A percentile compares a stretch with the other conserved stretches of the same genome.
Evolutionary conservation across 495 filamentous ascomycete genomes (phyloP).

Genomic region (Aspergillus bertholletiae): DNA sequence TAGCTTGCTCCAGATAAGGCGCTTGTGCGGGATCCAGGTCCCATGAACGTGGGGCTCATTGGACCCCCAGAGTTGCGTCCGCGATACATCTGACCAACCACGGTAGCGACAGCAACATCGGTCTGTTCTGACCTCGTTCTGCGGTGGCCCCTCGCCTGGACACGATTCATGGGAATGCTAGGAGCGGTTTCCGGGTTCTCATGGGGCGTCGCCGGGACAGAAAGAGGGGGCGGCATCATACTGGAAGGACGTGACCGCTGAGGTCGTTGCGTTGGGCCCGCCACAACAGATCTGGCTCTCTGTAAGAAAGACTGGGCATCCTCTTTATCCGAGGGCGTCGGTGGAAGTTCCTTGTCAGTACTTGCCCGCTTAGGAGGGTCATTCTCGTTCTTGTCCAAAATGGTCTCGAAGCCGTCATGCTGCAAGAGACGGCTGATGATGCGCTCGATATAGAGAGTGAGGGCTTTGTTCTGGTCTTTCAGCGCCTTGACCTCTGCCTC

Average conservation of each 20-base stretch:
- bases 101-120: conserved; percentile 55
- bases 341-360: conserved; percentile 78
- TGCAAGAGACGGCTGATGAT: conserved; percentile 93
- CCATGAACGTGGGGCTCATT: conserved; percentile 48
- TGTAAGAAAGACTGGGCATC: conserved; percentile 63
- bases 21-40: conserved; percentile 41
- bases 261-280: conserved; percentile 31
- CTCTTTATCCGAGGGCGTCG: conserved; percentile 65
- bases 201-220: conserved; percentile 41
- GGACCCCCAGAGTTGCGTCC: conserved; percentile 57
- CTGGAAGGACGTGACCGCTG: conserved; percentile 61
- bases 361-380: conserved; percentile 24
- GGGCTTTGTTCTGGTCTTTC: conserved; percentile 93
- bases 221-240: conserved; percentile 49
- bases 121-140: conserved; percentile 71
- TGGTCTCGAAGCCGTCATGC: conserved; percentile 90
- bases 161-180: conserved; percentile 71
- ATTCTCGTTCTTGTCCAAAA: conserved; percentile 69
- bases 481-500: conserved; percentile 77
- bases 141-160: conserved; percentile 56
- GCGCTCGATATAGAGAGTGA: conserved; percentile 96
- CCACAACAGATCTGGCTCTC: conserved; percentile 71
- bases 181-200: conserved; percentile 79
- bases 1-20: conserved; percentile 44
- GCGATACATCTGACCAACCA: conserved; percentile 84